Conservation (phyloP, 1,284 basidiomycete species). For the Melampsora abietis-canadensis region DNA sequence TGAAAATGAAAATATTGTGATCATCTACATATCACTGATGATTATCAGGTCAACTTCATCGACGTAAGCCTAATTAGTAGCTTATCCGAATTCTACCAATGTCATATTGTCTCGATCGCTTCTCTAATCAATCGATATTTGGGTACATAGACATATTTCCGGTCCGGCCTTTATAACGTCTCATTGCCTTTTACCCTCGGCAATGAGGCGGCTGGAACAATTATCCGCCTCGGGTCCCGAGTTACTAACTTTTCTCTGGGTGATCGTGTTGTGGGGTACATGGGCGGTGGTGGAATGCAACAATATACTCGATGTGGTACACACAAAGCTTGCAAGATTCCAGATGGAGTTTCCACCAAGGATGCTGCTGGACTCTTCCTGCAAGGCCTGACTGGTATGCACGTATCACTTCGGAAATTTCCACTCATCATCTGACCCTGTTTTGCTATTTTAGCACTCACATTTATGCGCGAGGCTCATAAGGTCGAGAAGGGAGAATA, state of each 20-base stretch:
- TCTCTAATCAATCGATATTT: neutral
- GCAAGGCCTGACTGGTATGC: conserved; percentile 68
- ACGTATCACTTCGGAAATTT: neutral
- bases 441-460: conserved; percentile 57
- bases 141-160: conserved; percentile 47
- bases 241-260: conserved; percentile 50
- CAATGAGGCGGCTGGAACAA: conserved; percentile 71
- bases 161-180: conserved; percentile 57
- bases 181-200: conserved; percentile 72
- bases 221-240: conserved; percentile 64
- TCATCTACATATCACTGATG: neutral
- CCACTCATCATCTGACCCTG: neutral
- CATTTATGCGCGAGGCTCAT: conserved; percentile 78
- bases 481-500: conserved; percentile 64
- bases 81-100: conserved; percentile 11
- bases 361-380: conserved; percentile 67
- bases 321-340: conserved; percentile 62
- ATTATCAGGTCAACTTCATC: conserved; percentile 56
- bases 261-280: conserved; percentile 57
- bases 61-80: conserved; percentile 67
- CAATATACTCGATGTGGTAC: conserved; percentile 71
- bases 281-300: conserved; percentile 64
- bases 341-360: conserved; percentile 60
- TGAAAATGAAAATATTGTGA: neutral
- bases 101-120: conserved; percentile 45